phyloP scores from a whole-genome alignment of 148 eudicot genomes.

The Spergularia marina region DNA sequence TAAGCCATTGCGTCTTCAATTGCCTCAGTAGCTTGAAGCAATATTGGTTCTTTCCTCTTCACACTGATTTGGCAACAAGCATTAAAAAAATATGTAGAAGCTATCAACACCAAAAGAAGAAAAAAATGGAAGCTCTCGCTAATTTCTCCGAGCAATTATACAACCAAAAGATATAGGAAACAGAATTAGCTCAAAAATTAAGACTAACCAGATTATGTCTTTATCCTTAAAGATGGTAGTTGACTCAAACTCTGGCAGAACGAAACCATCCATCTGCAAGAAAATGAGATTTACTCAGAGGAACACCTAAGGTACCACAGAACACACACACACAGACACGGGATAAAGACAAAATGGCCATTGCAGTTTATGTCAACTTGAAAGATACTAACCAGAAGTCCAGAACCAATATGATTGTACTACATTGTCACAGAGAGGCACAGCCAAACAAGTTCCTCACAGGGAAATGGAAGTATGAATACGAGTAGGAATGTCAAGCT shows the following conservation, averaged over 20 bases:
- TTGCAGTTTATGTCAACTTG: background rate
- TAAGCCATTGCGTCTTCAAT: constrained; percentile 27
- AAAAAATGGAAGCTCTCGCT: background rate
- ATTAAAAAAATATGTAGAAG: background rate
- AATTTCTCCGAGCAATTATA: background rate
- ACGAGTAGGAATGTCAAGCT: too few species aligned
- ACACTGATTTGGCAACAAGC: constrained; percentile 42
- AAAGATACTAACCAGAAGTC: background rate
- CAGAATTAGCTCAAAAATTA: background rate
- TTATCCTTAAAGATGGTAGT: constrained; percentile 67
- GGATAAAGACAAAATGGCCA: background rate
- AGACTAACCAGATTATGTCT: constrained; percentile 68
- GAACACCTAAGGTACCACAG: background rate
- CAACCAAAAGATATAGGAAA: constrained; percentile 11
- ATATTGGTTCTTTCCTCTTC: constrained; percentile 44
- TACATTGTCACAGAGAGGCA: too few species aligned
- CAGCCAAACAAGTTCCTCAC: too few species aligned
- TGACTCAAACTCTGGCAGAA: constrained; percentile 78
- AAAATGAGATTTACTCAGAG: constrained; percentile 16
- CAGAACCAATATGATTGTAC: background rate
- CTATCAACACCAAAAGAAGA: background rate
- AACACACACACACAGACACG: background rate
- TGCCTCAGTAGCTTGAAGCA: constrained; percentile 22
- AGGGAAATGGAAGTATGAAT: too few species aligned
- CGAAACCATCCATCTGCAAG: constrained; percentile 85